Base-by-base conservation (phyloP, 495 filamentous ascomycete genomes). In the Penicillium verhagenii region DNA sequence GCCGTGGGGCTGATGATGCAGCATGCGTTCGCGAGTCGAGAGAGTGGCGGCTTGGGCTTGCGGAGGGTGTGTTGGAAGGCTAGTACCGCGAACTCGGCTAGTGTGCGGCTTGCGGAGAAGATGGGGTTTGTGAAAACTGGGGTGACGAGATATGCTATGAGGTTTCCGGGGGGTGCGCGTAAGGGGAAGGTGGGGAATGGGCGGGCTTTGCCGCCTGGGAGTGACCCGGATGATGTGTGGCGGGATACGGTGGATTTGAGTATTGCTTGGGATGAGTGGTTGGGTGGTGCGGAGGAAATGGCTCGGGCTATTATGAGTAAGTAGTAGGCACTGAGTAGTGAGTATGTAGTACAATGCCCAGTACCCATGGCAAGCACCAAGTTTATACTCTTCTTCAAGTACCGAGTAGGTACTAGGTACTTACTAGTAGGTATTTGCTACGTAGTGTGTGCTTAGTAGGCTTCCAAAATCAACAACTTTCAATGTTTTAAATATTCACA, bases 221-320 rank as follows among this genome's bases (percentile, higher is more conserved):
- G 48, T 44, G 57, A 66, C 20, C 47, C 49, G 6, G 44, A 55
- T 11, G 63, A 66, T 52, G 1, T 63, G 28, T 63, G 63, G 63
- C 52, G 63, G 35, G 63, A 66, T 46, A 56, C 63, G 0, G 25
- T 63, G 7, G 47, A 49, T 11, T 46, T 60, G 10, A 53, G 48
- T 37, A n/a, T 66, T 35, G 47, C 45, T 14, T 63, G 63, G 63
- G 60, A 66, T 26, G 31, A 39, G 7, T 66, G 64, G 64, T 45
- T 47, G 10, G 23, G 13, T 9, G 53, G 43, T 7, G 50, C 18
- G 8, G 53, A 29, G 31, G 54, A 64, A 14, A 52, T 13, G 16
- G 38, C n/a, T 0, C 28, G 14, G 37, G 44, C 21, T 3, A 37
- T 26, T 2, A 65, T 66, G 50, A 31, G 2, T 37, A 38, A n/a